A percentile compares a stretch with the other conserved stretches of the same genome.
Evolutionary conservation across 108 stramenopile genomes (phyloP).

Genomic region (Cylindrotheca fusiformis): DNA sequence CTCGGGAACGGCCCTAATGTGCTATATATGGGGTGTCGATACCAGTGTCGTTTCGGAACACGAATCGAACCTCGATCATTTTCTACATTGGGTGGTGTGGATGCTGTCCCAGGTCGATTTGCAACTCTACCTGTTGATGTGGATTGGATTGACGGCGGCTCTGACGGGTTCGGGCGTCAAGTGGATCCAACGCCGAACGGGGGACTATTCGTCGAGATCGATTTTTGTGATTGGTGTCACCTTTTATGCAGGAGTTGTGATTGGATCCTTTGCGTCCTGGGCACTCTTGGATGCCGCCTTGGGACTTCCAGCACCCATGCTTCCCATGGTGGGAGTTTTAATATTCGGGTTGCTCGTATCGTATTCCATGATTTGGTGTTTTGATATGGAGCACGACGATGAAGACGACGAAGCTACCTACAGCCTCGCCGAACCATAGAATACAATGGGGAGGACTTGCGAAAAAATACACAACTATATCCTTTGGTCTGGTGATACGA

Average conservation of each 20-base stretch:
- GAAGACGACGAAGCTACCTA: neutral
- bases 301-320: constrained; percentile 12
- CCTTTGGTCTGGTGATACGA: too few relatives aligned
- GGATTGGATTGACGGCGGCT: constrained; percentile 8
- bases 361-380: constrained; percentile 23
- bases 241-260: constrained; percentile 16
- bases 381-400: constrained; percentile 10
- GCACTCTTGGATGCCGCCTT: constrained; percentile 1
- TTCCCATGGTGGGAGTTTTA: constrained; percentile 14
- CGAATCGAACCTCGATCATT: neutral
- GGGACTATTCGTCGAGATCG: neutral
- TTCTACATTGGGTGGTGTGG: constrained; percentile 3
- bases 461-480: too few relatives aligned
- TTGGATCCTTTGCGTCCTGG: constrained; percentile 15
- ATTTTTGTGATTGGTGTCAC: constrained; percentile 17
- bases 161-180: constrained; percentile 5
- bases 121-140: constrained; percentile 18
- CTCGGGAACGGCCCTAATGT: constrained; percentile 10
- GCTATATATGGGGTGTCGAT: constrained; percentile 11
- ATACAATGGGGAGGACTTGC: too few relatives aligned
- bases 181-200: neutral
- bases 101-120: constrained; percentile 7
- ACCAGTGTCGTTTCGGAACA: neutral
- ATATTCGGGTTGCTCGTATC: constrained; percentile 14
- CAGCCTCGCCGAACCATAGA: too few relatives aligned